Percentiles rank a stretch among this genome's conserved stretches.
phyloP scores from a whole-genome alignment of 495 filamentous ascomycete genomes.

The Tuber microsphaerosporum region DNA sequence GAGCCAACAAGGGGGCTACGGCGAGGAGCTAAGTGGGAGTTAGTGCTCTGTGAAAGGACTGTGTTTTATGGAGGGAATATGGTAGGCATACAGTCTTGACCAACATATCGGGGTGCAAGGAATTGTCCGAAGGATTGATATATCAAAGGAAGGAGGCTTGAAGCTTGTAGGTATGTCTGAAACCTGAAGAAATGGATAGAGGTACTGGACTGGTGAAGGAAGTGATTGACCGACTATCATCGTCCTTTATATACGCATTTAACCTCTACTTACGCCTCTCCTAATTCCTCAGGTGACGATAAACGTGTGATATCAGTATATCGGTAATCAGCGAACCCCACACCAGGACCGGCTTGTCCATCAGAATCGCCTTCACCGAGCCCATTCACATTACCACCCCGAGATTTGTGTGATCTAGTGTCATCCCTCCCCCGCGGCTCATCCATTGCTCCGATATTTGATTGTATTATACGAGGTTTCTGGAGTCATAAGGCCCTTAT shows the following conservation, averaged over 20 bases:
- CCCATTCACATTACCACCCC: not conserved
- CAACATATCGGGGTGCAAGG: constrained; percentile 12
- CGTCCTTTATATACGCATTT: constrained; percentile 17
- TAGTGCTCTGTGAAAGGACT: constrained; percentile 5
- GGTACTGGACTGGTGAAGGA: constrained; percentile 5
- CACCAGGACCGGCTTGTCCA: not conserved
- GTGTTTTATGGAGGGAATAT: not conserved
- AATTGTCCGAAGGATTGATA: not conserved
- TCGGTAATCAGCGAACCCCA: not conserved
- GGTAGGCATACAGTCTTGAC: constrained; percentile 10
- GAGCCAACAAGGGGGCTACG: constrained; percentile 16
- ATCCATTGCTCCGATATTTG: not conserved
- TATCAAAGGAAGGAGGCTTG: constrained; percentile 1
- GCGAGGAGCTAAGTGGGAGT: constrained; percentile 16
- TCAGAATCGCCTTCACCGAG: not conserved
- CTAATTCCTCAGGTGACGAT: not conserved
- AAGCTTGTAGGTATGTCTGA: constrained; percentile 3
- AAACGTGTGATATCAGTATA: not conserved
- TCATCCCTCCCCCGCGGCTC: not conserved
- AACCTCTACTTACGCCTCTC: not conserved
- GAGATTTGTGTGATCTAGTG: not conserved
- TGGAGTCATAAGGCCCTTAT: not conserved
- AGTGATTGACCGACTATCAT: not conserved
- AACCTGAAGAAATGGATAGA: not conserved
- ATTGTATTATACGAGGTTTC: too few relatives aligned